Evolutionary conservation across 306 rosid species (phyloP), one percentile per base, ranked within the genome.

Genomic region (Ormosia semicastrata): DNA sequence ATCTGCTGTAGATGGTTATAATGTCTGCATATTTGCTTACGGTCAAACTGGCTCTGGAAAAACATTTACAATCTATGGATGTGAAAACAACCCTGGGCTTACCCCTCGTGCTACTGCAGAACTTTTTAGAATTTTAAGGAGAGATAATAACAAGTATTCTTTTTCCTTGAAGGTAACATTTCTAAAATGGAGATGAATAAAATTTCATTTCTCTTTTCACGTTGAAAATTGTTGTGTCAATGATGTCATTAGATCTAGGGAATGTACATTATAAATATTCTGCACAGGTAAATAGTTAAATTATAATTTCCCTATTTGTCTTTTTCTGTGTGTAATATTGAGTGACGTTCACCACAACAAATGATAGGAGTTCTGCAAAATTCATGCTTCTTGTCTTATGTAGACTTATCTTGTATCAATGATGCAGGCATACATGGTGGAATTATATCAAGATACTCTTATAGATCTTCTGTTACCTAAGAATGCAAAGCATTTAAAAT

Each of bases 41-140:
- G 99, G 99, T 46, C 99, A 95, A 89, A 95, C 99, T 14, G 99
- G 99, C 50, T 95, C 99, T 7, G 99, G 99, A 49, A 95, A 95
- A 84, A 95, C 99, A 47, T 95, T 89, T 76, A 95, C 99, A 10
- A 92, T 95, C 33, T 95, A 95, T 81, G 99, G 99, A 84, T 77
- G 89, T 11, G 97, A 90, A 82, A 79, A 71, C 81, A 88, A 89
- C 75, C 92, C 90, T 47, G 99, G 99, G 9, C 90, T 95, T 60
- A 95, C 98, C 57, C 99, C 98, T 14, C 97, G 97, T 5, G 96
- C 98, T 29, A 95, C 85, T 50, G 71, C 92, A 36, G 99, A 95
- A 66, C 89, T 95, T 69, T 95, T 95, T 79, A 86, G 85, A 85
- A 87, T 93, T 84, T 81, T 95, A 81, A 91, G 73, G 87, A 88